Conservation (phyloP, 169 alveolate genomes). For the Plasmodium relictum region DNA sequence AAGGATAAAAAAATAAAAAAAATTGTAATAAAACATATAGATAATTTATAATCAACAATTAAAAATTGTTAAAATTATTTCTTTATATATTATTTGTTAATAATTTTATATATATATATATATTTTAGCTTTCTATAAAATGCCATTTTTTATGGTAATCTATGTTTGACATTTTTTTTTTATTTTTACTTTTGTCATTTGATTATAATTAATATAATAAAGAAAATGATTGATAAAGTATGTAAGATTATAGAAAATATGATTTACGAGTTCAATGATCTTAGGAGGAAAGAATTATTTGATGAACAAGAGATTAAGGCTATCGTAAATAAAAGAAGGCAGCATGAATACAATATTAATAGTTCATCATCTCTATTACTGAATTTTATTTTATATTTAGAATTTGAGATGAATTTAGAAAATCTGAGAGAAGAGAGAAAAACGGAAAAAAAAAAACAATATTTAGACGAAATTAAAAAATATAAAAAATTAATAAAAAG, state of each 20-base stretch:
- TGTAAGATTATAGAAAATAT: conserved; percentile 50
- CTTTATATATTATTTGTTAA: too few species aligned
- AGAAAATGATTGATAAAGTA: conserved; percentile 30
- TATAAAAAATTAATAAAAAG: conserved; percentile 40
- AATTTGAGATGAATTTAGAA: conserved; percentile 58
- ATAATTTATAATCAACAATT: too few species aligned
- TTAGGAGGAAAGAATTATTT: conserved; percentile 46
- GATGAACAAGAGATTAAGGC: conserved; percentile 33
- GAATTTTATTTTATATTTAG: conserved; percentile 50
- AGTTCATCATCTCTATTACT: conserved; percentile 24
- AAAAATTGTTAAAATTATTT: too few species aligned
- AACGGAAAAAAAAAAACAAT: conserved; percentile 26
- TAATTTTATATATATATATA: too few species aligned
- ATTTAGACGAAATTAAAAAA: conserved; percentile 32
- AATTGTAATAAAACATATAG: too few species aligned
- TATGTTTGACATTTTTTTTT: too few species aligned
- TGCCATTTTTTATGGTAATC: too few species aligned
- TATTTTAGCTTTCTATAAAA: too few species aligned
- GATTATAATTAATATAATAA: too few species aligned
- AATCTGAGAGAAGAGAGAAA: conserved; percentile 54
- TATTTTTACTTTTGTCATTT: too few species aligned
- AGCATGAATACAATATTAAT: conserved; percentile 60
- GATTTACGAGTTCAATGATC: conserved; percentile 50
- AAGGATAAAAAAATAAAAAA: too few species aligned
- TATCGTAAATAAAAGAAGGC: conserved; percentile 67